phyloP scores from a whole-genome alignment of 176 grass and related monocot species.

The Avena insularis region DNA sequence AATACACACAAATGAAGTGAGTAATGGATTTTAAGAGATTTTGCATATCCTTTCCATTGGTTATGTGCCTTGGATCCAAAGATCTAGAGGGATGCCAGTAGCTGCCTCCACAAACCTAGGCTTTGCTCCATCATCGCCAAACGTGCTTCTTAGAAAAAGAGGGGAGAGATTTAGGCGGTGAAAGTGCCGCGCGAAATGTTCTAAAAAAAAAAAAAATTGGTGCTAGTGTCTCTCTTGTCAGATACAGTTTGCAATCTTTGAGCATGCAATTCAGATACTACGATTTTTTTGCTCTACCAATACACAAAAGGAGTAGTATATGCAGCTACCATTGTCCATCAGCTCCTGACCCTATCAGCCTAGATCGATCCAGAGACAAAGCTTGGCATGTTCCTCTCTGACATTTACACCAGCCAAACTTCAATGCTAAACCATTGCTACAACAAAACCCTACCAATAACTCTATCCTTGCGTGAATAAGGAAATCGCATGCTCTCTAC shows the following conservation, averaged over 20 bases:
- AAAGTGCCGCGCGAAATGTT: too few relatives aligned
- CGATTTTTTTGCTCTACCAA: not conserved
- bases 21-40: not conserved
- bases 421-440: slow-evolving; percentile 13
- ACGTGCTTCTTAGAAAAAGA: not conserved
- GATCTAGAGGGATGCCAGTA: slow-evolving; percentile 46
- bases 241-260: not conserved
- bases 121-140: slow-evolving; percentile 43
- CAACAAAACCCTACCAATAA: not conserved
- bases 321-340: slow-evolving; percentile 23
- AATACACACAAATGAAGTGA: not conserved
- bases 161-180: not conserved
- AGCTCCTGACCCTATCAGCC: not conserved
- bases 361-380: slow-evolving; percentile 4
- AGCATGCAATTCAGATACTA: slow-evolving; percentile 37
- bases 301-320: slow-evolving; percentile 16
- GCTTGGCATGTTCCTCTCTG: not conserved
- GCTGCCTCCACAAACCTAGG: slow-evolving; percentile 40
- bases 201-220: too few relatives aligned
- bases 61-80: slow-evolving; percentile 47
- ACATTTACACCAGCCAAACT: not conserved
- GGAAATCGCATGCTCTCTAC: not conserved
- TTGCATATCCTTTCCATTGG: not conserved
- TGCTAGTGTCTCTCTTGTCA: not conserved
- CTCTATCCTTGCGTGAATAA: slow-evolving; percentile 21